Evolutionary conservation across 1,284 basidiomycete genomes (phyloP).

Genomic region (Heterobasidion parviporum): DNA sequence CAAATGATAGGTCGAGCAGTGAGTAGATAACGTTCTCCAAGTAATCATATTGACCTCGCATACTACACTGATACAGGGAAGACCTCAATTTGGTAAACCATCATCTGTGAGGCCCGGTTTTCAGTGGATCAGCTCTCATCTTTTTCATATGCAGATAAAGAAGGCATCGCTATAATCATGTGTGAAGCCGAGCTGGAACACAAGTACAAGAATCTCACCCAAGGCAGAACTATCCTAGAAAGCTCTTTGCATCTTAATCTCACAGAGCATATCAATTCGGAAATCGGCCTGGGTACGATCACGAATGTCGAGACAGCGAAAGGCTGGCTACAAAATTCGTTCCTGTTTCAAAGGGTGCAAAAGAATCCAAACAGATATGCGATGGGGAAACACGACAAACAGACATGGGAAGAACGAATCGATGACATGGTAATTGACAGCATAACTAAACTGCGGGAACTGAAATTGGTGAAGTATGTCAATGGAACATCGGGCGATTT

Average conservation of each 20-base stretch:
- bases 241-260: slow-evolving; percentile 80
- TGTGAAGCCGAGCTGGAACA: slow-evolving; percentile 67
- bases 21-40: slow-evolving; percentile 19
- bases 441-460: slow-evolving; percentile 47
- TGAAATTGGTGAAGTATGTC: slow-evolving; percentile 46
- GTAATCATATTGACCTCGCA: background rate
- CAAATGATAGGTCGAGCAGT: slow-evolving; percentile 84
- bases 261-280: slow-evolving; percentile 87
- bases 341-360: slow-evolving; percentile 77
- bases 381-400: slow-evolving; percentile 44
- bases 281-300: slow-evolving; percentile 82
- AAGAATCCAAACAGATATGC: slow-evolving; percentile 77
- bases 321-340: slow-evolving; percentile 75
- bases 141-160: slow-evolving; percentile 44
- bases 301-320: slow-evolving; percentile 58
- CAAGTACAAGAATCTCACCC: slow-evolving; percentile 62
- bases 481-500: slow-evolving; percentile 30
- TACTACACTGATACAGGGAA: slow-evolving; percentile 45
- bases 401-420: slow-evolving; percentile 62
- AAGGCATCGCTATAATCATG: slow-evolving; percentile 72
- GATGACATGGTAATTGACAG: slow-evolving; percentile 68
- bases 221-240: slow-evolving; percentile 70
- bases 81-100: slow-evolving; percentile 80
- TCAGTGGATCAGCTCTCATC: background rate
- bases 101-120: background rate